phyloP scores from a whole-genome alignment of 2,329 filamentous ascomycete genomes.

The Phialophora verrucosa region DNA sequence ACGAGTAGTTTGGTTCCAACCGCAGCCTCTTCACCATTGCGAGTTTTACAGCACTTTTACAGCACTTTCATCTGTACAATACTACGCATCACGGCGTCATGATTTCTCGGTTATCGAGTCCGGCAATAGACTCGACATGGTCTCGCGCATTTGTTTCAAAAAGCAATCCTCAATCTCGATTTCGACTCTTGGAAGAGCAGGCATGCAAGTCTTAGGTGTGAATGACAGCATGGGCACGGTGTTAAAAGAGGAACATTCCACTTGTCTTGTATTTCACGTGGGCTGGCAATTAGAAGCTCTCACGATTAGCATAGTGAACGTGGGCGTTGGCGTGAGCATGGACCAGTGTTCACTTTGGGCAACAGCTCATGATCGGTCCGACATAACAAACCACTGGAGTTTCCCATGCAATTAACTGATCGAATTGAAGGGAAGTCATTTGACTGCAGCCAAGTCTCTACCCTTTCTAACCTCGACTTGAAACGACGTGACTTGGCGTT shows the following conservation, averaged over 20 bases:
- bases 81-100: background rate
- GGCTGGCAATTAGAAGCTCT: background rate
- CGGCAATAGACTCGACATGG: background rate
- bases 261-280: background rate
- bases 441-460: background rate
- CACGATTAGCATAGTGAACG: background rate
- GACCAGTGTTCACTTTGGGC: background rate
- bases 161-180: background rate
- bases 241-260: background rate
- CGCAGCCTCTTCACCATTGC: background rate
- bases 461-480: background rate
- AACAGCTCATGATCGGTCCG: background rate
- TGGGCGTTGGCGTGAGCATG: background rate
- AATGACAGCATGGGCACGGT: background rate
- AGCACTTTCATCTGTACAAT: conserved; percentile 2
- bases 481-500: background rate
- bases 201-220: background rate
- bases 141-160: background rate
- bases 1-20: background rate
- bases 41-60: background rate
- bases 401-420: background rate
- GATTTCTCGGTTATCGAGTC: background rate
- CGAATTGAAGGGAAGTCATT: background rate
- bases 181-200: background rate
- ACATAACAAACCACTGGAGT: background rate